Evolutionary conservation across 192 early-diverging fungal genomes (phyloP).

Genomic region (Linnemannia zychae): DNA sequence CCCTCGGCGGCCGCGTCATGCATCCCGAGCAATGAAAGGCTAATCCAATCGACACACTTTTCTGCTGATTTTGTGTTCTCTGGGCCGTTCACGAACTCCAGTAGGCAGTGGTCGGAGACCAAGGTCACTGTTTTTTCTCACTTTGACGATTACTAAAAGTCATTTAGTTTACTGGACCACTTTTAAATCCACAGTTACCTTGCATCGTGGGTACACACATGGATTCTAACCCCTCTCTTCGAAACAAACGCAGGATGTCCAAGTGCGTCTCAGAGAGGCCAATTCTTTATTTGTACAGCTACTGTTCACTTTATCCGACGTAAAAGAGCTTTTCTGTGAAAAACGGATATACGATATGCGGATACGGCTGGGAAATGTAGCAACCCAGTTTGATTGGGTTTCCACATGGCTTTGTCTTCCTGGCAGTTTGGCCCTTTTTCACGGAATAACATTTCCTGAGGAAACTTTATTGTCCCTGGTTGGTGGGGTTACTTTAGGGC

Average conservation of each 20-base stretch:
- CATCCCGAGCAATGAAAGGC: background rate
- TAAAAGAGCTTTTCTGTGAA: conserved; percentile 5
- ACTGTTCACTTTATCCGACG: background rate
- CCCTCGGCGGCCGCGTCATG: background rate
- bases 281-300: too few relatives aligned
- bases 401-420: background rate
- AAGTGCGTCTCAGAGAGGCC: too few relatives aligned
- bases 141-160: background rate
- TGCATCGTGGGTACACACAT: background rate
- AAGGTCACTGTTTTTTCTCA: background rate
- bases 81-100: background rate
- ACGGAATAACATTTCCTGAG: background rate
- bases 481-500: background rate
- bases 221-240: too few relatives aligned
- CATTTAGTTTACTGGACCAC: background rate
- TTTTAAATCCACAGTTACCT: background rate
- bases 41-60: background rate
- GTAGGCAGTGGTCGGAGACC: background rate
- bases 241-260: too few relatives aligned
- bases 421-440: background rate
- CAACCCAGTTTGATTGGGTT: background rate
- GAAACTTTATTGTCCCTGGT: conserved; percentile 1
- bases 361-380: background rate
- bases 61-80: background rate
- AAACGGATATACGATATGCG: background rate